Evolutionary conservation across 2,329 filamentous ascomycete genomes (phyloP).

Genomic region (Talaromyces verruculosus): DNA sequence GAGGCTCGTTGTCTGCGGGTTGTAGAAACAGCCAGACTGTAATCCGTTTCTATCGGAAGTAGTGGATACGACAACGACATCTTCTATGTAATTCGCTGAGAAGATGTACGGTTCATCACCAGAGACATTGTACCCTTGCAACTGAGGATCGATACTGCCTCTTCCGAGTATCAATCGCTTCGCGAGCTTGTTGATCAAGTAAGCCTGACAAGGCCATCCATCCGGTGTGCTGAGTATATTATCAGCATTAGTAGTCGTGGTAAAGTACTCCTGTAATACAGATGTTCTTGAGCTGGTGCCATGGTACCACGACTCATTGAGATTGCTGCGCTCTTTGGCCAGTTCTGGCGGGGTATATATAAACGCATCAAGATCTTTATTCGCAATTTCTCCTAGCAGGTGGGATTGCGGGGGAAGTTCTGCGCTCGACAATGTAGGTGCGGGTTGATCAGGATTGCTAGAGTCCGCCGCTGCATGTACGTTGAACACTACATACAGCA

Average conservation of each 20-base stretch:
- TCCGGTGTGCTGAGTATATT: conserved; percentile 52
- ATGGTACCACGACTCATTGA: conserved; percentile 60
- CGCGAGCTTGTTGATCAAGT: conserved; percentile 55
- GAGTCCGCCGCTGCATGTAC: conserved; percentile 56
- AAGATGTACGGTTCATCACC: conserved; percentile 57
- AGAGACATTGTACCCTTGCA: conserved; percentile 56
- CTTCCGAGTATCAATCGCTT: conserved; percentile 57
- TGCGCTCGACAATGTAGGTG: conserved; percentile 41
- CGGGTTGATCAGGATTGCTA: conserved; percentile 43
- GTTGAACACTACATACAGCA: conserved; percentile 58
- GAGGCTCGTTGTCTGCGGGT: conserved; percentile 42
- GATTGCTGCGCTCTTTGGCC: conserved; percentile 52
- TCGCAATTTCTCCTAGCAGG: conserved; percentile 50
- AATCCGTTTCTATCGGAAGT: conserved; percentile 43
- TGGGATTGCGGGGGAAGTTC: conserved; percentile 48
- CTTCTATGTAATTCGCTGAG: conserved; percentile 45
- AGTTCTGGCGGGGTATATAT: conserved; percentile 57
- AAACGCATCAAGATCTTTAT: conserved; percentile 50
- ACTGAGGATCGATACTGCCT: conserved; percentile 58
- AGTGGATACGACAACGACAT: conserved; percentile 35
- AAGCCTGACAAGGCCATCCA: conserved; percentile 65
- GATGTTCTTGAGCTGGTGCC: conserved; percentile 39
- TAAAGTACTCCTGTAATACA: conserved; percentile 56
- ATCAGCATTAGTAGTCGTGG: conserved; percentile 36
- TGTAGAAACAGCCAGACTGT: conserved; percentile 56